These are phyloP conservation scores for Talaromyces ruber DNA, from an alignment of 495 filamentous ascomycete genomes.

Conservation along the genomic window DNA sequence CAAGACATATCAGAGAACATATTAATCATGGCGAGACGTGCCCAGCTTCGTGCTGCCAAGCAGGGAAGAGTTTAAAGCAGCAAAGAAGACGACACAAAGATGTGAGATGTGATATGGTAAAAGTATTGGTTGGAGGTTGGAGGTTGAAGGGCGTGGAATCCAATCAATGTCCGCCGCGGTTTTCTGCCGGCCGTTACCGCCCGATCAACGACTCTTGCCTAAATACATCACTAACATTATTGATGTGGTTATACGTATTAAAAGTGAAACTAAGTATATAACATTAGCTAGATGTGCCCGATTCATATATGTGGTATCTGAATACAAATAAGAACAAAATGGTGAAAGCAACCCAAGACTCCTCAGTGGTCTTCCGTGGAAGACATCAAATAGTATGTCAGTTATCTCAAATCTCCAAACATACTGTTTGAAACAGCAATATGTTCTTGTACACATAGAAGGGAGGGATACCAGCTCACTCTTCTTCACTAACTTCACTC, in stretches of 20 bases:
- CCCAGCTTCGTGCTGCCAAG: neutral
- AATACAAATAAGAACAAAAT: constrained; percentile 10
- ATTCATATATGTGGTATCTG: neutral
- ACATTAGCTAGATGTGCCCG: neutral
- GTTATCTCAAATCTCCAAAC: neutral
- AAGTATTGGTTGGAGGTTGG: neutral
- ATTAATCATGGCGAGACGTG: neutral
- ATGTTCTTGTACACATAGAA: neutral
- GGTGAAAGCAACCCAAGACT: constrained; percentile 9
- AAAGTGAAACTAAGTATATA: neutral
- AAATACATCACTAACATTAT: neutral
- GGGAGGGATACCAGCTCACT: constrained; percentile 16
- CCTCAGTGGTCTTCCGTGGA: neutral
- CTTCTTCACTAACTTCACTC: constrained; percentile 43
- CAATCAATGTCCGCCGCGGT: neutral
- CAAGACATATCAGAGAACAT: neutral
- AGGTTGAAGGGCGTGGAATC: neutral
- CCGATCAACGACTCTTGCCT: neutral
- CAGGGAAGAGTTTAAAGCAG: neutral
- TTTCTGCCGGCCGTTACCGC: neutral
- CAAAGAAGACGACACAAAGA: neutral
- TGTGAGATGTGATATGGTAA: neutral
- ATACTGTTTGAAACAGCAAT: neutral
- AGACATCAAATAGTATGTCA: neutral
- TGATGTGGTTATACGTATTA: neutral